Evolutionary conservation across 176 grass and related monocot genomes (phyloP).

Genomic region (Saccharum spontaneum): DNA sequence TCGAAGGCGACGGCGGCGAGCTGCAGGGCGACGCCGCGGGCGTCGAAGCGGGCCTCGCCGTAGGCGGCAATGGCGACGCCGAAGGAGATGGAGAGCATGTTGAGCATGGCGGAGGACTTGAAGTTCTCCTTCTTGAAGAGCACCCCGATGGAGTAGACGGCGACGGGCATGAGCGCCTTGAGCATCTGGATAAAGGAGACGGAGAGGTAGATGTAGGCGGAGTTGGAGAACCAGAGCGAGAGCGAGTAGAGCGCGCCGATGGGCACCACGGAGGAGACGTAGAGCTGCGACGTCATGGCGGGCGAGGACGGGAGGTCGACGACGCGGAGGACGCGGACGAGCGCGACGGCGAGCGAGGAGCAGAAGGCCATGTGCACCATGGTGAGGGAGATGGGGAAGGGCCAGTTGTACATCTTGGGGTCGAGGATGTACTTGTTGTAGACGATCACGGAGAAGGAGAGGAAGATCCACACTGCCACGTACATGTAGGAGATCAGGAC

Average conservation of each 20-base stretch:
- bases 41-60: conserved; percentile 74
- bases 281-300: conserved; percentile 75
- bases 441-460: conserved; percentile 93
- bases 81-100: conserved; percentile 97
- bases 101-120: conserved; percentile 69
- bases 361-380: conserved; percentile 98
- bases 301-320: conserved; percentile 66
- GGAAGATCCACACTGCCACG: conserved; percentile 94
- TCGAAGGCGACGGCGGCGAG: conserved; percentile 82
- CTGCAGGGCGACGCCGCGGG: conserved; percentile 72
- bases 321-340: conserved; percentile 78
- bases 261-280: conserved; percentile 67
- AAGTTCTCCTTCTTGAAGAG: conserved; percentile 84
- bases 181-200: conserved; percentile 99
- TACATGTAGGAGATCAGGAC: conserved; percentile 88
- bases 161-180: conserved; percentile 98
- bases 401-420: conserved; percentile 98
- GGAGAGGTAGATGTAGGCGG: conserved; percentile 98
- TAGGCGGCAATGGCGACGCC: conserved; percentile 86
- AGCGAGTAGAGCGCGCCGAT: conserved; percentile 93
- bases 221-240: conserved; percentile 99
- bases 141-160: conserved; percentile 89
- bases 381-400: conserved; percentile 97
- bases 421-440: conserved; percentile 99
- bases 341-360: conserved; percentile 70